Base-by-base conservation (phyloP, 371 early-diverging fungal species). In the Mucor circinelloides region DNA sequence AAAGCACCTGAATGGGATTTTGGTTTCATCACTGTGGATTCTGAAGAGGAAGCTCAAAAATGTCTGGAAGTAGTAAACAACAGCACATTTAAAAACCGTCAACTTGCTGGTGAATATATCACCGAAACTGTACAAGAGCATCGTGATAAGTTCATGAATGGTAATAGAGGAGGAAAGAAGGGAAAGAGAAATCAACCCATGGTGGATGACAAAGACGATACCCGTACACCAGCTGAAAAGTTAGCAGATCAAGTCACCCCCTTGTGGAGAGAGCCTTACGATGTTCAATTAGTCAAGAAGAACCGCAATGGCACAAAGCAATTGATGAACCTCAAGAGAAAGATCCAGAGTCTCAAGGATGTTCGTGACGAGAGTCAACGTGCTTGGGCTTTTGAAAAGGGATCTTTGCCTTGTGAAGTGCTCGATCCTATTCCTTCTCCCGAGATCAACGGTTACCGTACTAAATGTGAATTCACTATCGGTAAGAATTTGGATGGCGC, bases 391-490 rank as follows among this genome's bases (percentile, higher is more conserved):
- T 21, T 46, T 54, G 23, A 40, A 44, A 23, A 15, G n/a, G 69
- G 61, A 34, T 38, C 58, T 52, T 54, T 84, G 7, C 79, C 79
- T 13, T 89, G 85, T 63, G 79, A 81, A 32, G 57, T 89, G 0
- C 57, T 74, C 23, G 80, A 81, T 13, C 75, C 80, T 1, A 80
- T 92, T 32, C 80, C 85, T 2, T 94, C 94, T 13, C 95, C 95
- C 17, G 68, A 78, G 6, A 28, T 70, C 3, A 71, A 83, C 34
- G 88, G 87, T 2, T 95, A 94, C 74, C 85, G 94, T 28, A 93
- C 83, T 65, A 94, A 94, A 73, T 92, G 92, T 73, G 94, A 95
- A 70, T 93, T 92, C 68, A 78, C 91, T 0, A 80, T 91, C 69
- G 93, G 94, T 17, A 57, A 69, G 34, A 77, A 89, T 70, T 36